Evolutionary conservation across 2,329 filamentous ascomycete species (phyloP).

Genomic region (Coniochaeta prunicola): DNA sequence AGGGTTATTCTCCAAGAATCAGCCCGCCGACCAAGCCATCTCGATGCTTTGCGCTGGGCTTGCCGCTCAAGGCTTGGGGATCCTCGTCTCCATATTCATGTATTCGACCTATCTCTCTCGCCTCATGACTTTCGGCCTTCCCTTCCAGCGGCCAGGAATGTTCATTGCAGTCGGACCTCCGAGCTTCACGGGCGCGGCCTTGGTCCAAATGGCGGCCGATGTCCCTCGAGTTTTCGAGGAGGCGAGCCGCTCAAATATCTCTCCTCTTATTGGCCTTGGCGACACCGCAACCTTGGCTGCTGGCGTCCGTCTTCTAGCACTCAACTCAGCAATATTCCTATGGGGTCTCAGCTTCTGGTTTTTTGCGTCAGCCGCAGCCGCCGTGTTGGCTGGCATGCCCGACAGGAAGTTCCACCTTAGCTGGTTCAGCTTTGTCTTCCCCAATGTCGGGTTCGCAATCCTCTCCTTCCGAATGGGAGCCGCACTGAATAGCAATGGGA

Average conservation of each 20-base stretch:
- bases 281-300: constrained; percentile 10
- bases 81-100: constrained; percentile 50
- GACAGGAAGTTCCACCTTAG: constrained; percentile 30
- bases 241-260: neutral
- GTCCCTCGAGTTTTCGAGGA: constrained; percentile 20
- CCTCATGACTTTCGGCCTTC: constrained; percentile 48
- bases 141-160: constrained; percentile 51
- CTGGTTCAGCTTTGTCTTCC: constrained; percentile 62
- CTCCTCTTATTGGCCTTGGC: constrained; percentile 2
- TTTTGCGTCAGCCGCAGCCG: constrained; percentile 41
- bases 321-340: constrained; percentile 47
- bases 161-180: constrained; percentile 59
- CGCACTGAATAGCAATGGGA: constrained; percentile 40
- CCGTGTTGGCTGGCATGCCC: constrained; percentile 29
- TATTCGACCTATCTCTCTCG: constrained; percentile 53
- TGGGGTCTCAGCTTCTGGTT: constrained; percentile 58
- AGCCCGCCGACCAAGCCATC: constrained; percentile 38
- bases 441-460: constrained; percentile 56
- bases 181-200: constrained; percentile 31
- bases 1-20: constrained; percentile 38
- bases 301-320: constrained; percentile 14
- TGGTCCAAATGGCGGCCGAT: constrained; percentile 24
- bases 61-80: constrained; percentile 54
- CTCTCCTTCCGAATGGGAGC: constrained; percentile 50
- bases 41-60: constrained; percentile 50